These are phyloP conservation scores for Solanum aculeatissimum DNA, from an alignment of 305 asterid species.

Conservation along the genomic window DNA sequence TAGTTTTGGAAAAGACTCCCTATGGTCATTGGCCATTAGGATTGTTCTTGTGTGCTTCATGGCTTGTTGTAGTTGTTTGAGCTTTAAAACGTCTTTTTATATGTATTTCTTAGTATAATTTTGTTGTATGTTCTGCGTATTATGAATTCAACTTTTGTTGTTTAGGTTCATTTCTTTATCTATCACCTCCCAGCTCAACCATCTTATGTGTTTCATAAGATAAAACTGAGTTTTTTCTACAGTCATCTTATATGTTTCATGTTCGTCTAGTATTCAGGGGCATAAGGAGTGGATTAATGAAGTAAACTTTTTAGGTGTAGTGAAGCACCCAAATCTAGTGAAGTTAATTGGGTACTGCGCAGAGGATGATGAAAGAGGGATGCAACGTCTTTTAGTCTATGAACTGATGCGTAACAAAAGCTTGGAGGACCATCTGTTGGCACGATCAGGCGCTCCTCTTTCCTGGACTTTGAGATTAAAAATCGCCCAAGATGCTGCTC, in stretches of 20 bases:
- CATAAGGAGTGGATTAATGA: constrained; percentile 96
- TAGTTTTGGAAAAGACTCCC: neutral
- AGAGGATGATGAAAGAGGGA: constrained; percentile 89
- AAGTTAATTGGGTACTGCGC: constrained; percentile 88
- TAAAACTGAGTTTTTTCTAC: neutral
- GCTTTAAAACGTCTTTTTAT: neutral
- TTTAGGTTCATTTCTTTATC: neutral
- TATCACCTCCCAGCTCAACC: neutral
- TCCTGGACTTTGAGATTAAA: constrained; percentile 60
- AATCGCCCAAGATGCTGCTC: constrained; percentile 90
- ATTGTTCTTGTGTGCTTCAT: neutral
- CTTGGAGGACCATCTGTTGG: constrained; percentile 74
- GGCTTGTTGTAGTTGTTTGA: neutral
- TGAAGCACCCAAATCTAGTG: constrained; percentile 80
- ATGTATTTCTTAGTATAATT: neutral
- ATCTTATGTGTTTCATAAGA: neutral
- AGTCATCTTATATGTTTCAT: constrained; percentile 20
- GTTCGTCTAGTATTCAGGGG: constrained; percentile 92
- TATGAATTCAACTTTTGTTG: neutral
- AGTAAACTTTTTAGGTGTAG: constrained; percentile 71
- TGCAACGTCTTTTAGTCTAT: constrained; percentile 80
- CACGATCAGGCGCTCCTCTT: constrained; percentile 44
- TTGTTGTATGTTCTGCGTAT: neutral
- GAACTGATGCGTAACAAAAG: constrained; percentile 84
- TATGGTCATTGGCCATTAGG: neutral